phyloP scores from a whole-genome alignment of 2,329 filamentous ascomycete genomes.

The Berkeleyomyces basicola region DNA sequence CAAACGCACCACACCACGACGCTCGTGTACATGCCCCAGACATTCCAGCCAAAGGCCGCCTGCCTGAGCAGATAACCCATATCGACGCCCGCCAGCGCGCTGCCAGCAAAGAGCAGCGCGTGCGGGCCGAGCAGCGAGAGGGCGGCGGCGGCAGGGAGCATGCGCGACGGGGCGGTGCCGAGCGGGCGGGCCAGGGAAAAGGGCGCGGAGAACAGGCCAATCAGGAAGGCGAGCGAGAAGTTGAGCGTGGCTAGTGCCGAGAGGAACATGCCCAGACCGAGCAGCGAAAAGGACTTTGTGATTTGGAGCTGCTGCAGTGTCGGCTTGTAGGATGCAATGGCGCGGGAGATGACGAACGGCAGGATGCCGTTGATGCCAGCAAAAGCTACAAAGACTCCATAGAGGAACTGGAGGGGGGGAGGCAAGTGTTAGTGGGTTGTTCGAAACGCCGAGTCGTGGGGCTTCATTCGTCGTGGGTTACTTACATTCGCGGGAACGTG shows the following conservation, averaged over 20 bases:
- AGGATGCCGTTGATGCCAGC: constrained; percentile 36
- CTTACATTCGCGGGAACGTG: constrained; percentile 49
- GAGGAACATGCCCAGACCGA: constrained; percentile 79
- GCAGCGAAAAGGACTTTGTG: constrained; percentile 80
- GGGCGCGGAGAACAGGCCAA: constrained; percentile 64
- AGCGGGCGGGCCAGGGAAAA: constrained; percentile 54
- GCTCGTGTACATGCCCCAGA: constrained; percentile 78
- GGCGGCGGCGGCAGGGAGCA: constrained; percentile 22
- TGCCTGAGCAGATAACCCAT: constrained; percentile 47
- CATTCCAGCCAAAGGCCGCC: constrained; percentile 74
- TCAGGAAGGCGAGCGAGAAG: constrained; percentile 74
- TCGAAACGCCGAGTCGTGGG: not conserved
- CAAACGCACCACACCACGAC: constrained; percentile 88
- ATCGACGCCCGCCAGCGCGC: constrained; percentile 23
- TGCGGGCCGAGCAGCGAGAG: constrained; percentile 47
- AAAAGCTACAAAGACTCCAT: constrained; percentile 42
- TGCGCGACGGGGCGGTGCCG: constrained; percentile 25
- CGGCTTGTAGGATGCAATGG: constrained; percentile 36
- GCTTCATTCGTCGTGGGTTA: not conserved
- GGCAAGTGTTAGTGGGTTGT: constrained; percentile 1
- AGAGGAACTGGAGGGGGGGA: constrained; percentile 33
- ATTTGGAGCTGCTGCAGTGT: constrained; percentile 57
- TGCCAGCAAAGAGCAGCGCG: constrained; percentile 34
- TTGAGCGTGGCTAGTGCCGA: constrained; percentile 89
- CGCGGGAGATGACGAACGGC: constrained; percentile 37